phyloP scores from a whole-genome alignment of 2,329 filamentous ascomycete species.

The Ceratocystiopsis sp. region DNA sequence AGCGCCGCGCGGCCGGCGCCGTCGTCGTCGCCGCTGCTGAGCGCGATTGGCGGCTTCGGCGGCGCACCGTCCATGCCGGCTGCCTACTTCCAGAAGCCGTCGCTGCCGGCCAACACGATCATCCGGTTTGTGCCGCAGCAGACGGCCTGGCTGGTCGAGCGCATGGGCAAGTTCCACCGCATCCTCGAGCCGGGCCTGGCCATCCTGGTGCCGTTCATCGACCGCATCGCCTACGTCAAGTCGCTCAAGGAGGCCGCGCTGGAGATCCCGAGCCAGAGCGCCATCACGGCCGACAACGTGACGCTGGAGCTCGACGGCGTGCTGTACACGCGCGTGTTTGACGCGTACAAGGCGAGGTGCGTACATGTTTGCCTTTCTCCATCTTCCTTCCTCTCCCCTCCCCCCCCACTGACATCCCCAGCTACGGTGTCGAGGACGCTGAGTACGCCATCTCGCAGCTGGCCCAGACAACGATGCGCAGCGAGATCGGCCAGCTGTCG shows the following conservation, averaged over 20 bases:
- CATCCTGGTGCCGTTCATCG: slow-evolving; percentile 74
- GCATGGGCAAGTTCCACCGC: slow-evolving; percentile 93
- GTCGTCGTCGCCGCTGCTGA: slow-evolving; percentile 11
- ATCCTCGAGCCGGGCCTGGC: slow-evolving; percentile 87
- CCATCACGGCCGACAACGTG: slow-evolving; percentile 96
- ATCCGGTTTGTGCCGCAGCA: slow-evolving; percentile 98
- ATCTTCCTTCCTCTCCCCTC: background rate
- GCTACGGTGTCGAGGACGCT: slow-evolving; percentile 94
- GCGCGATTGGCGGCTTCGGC: slow-evolving; percentile 14
- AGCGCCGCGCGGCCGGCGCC: slow-evolving; percentile 10
- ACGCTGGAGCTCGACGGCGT: slow-evolving; percentile 93
- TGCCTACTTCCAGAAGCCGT: slow-evolving; percentile 63
- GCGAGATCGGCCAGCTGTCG: slow-evolving; percentile 89
- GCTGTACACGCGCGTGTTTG: slow-evolving; percentile 87
- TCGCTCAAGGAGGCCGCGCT: slow-evolving; percentile 90
- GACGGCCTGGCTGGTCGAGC: slow-evolving; percentile 98
- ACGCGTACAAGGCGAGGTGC: slow-evolving; percentile 92
- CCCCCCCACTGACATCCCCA: slow-evolving; percentile 18
- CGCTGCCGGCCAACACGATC: slow-evolving; percentile 81
- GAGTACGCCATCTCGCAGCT: slow-evolving; percentile 98
- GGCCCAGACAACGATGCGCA: slow-evolving; percentile 97
- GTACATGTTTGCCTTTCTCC: slow-evolving; percentile 10
- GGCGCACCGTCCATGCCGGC: slow-evolving; percentile 26
- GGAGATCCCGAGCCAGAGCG: slow-evolving; percentile 93
- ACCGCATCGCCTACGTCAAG: slow-evolving; percentile 95